Evolutionary conservation across 768 basidiomycete genomes (phyloP).

Genomic region (Hygrophorus pudorinus): DNA sequence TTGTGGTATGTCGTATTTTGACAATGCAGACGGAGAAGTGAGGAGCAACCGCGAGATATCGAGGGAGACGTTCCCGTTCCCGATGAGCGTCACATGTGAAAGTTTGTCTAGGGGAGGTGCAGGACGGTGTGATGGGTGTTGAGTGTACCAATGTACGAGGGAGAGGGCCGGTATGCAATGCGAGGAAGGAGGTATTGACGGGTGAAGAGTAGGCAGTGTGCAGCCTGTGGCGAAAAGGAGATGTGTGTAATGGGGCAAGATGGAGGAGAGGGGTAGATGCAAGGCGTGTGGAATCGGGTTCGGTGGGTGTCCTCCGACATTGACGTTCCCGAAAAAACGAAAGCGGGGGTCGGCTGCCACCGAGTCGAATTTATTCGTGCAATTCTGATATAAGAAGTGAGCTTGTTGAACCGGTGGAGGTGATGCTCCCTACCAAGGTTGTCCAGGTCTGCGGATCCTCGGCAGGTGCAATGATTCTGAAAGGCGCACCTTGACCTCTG

Average conservation of each 20-base stretch:
- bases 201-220: constrained; percentile 50
- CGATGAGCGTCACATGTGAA: constrained; percentile 74
- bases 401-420: too few relatives aligned
- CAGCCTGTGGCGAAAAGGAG: constrained; percentile 85
- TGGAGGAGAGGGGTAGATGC: constrained; percentile 45
- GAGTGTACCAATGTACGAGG: constrained; percentile 95
- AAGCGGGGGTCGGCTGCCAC: constrained; percentile 74
- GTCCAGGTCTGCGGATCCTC: too few relatives aligned
- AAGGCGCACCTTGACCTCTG: constrained; percentile 80
- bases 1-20: constrained; percentile 69
- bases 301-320: constrained; percentile 30
- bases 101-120: constrained; percentile 51
- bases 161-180: constrained; percentile 65
- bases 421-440: neutral
- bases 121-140: constrained; percentile 61
- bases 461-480: neutral
- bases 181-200: constrained; percentile 35
- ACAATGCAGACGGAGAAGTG: constrained; percentile 50
- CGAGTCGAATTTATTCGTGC: constrained; percentile 88
- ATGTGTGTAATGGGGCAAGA: constrained; percentile 73
- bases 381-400: too few relatives aligned
- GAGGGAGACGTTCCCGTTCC: constrained; percentile 91
- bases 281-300: constrained; percentile 42
- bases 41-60: constrained; percentile 89
- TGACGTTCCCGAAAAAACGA: constrained; percentile 87